Evolutionary conservation across 2,329 filamentous ascomycete species (phyloP).

Genomic region (Epichloe glyceriae): DNA sequence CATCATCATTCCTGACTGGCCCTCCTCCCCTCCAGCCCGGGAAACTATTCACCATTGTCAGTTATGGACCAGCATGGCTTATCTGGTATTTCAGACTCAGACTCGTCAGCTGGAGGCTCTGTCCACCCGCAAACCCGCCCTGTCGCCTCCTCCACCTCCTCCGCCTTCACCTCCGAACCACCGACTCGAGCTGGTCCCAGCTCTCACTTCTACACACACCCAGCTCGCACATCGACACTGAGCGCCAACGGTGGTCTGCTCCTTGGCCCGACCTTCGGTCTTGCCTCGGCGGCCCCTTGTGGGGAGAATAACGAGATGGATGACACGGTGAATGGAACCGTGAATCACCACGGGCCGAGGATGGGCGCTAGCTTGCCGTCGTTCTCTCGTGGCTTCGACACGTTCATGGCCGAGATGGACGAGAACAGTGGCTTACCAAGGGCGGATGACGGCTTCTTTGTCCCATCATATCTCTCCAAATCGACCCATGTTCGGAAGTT

Average conservation of each 20-base stretch:
- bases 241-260: constrained; percentile 30
- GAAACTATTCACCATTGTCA: constrained; percentile 5
- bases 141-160: constrained; percentile 4
- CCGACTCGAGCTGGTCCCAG: constrained; percentile 23
- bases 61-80: constrained; percentile 14
- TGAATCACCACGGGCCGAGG: constrained; percentile 12
- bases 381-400: constrained; percentile 41
- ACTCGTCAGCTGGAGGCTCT: constrained; percentile 11
- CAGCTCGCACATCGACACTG: constrained; percentile 29
- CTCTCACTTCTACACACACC: constrained; percentile 29
- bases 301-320: constrained; percentile 18
- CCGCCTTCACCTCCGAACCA: constrained; percentile 18
- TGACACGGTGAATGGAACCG: constrained; percentile 18
- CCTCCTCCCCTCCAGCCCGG: not conserved
- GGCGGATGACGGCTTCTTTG: constrained; percentile 48
- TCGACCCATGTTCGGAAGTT: constrained; percentile 69
- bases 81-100: constrained; percentile 14
- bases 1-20: not conserved
- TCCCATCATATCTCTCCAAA: constrained; percentile 69
- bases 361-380: constrained; percentile 23
- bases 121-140: constrained; percentile 5
- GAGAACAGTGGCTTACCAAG: constrained; percentile 12
- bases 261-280: constrained; percentile 7
- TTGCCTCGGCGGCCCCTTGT: constrained; percentile 2
- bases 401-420: constrained; percentile 27